phyloP scores from a whole-genome alignment of 1,284 basidiomycete species.

The Ustilago esculenta region DNA sequence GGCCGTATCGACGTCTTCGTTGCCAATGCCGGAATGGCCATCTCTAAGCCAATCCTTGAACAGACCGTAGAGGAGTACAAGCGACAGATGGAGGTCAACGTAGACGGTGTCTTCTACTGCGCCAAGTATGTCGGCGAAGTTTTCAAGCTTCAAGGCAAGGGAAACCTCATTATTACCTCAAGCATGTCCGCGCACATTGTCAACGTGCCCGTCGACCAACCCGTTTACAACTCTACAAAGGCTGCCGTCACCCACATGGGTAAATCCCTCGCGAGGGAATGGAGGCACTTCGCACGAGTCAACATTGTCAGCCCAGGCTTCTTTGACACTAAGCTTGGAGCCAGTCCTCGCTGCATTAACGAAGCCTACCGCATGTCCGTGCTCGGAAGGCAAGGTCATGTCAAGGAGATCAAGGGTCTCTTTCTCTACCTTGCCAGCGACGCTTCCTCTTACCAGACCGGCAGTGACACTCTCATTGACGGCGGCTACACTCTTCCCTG shows the following conservation, averaged over 20 bases:
- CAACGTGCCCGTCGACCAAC: conserved; percentile 57
- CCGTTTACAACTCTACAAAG: conserved; percentile 56
- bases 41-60: conserved; percentile 46
- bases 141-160: conserved; percentile 64
- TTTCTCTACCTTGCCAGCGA: conserved; percentile 59
- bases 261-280: conserved; percentile 55
- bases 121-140: conserved; percentile 58
- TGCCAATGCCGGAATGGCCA: conserved; percentile 49
- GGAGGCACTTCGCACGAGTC: conserved; percentile 64
- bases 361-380: conserved; percentile 54
- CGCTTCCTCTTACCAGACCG: conserved; percentile 51
- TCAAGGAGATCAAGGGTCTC: conserved; percentile 63
- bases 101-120: conserved; percentile 54
- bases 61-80: conserved; percentile 55
- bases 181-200: conserved; percentile 59
- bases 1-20: conserved; percentile 55
- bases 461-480: conserved; percentile 54
- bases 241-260: conserved; percentile 59
- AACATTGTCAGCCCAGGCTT: conserved; percentile 67
- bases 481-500: conserved; percentile 57
- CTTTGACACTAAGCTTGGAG: conserved; percentile 64
- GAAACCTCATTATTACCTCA: conserved; percentile 61
- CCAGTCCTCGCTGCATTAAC: conserved; percentile 36
- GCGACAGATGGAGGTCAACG: conserved; percentile 59
- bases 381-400: conserved; percentile 60